Conservation (phyloP, 768 basidiomycete species). For the Exidia glandulosa region DNA sequence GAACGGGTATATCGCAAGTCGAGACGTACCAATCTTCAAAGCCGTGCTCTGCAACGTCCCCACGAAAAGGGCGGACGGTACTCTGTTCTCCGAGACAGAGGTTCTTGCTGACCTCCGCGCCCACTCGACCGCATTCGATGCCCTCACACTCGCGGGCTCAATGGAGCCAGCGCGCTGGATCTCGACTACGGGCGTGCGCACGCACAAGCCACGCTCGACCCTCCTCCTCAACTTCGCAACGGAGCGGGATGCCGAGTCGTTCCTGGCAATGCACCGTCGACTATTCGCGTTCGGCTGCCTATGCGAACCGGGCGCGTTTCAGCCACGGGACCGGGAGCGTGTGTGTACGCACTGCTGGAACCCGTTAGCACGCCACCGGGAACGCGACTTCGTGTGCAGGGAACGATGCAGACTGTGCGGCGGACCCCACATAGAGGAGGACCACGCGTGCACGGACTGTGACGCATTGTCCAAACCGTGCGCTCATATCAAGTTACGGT, state of each 20-base stretch:
- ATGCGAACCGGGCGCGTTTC: background rate
- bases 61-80: background rate
- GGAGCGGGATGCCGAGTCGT: background rate
- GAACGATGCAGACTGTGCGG: background rate
- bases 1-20: background rate
- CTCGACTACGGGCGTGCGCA: no score
- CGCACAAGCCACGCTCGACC: no score
- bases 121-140: background rate
- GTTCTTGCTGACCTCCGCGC: background rate
- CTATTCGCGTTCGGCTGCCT: background rate
- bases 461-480: background rate
- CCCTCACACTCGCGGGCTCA: background rate
- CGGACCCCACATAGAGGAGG: background rate
- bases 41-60: background rate
- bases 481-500: background rate
- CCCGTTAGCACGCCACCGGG: background rate
- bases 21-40: background rate
- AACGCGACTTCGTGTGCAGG: background rate
- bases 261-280: background rate
- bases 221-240: background rate
- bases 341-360: background rate
- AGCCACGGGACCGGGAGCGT: background rate
- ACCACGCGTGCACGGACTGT: background rate
- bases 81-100: background rate
- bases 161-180: no score